phyloP scores from a whole-genome alignment of 345 rosid genomes.

The Cardiospermum halicacabum region DNA sequence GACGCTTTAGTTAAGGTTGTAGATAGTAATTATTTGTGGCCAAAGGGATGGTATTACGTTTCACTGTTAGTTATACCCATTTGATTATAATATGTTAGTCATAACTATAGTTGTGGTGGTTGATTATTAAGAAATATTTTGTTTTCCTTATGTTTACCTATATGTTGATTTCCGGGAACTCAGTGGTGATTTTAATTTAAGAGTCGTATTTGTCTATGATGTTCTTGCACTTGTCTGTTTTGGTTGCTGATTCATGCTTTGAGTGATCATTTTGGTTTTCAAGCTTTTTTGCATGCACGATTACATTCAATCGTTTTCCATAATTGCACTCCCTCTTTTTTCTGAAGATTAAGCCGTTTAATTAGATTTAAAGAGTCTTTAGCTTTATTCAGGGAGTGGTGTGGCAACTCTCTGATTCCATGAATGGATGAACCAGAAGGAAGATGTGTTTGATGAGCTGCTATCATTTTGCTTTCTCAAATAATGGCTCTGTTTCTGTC shows the following conservation, averaged over 20 bases:
- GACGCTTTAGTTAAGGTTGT: neutral
- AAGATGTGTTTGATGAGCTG: constrained; percentile 40
- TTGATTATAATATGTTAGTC: neutral
- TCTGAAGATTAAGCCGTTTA: neutral
- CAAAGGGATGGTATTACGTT: neutral
- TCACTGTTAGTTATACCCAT: neutral
- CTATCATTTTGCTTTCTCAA: constrained; percentile 29
- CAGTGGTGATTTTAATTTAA: neutral
- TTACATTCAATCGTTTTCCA: constrained; percentile 1
- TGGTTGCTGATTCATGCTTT: neutral
- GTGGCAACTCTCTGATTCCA: constrained; percentile 37
- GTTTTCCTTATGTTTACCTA: neutral
- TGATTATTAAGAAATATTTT: neutral
- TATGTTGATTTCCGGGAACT: neutral
- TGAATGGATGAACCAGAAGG: constrained; percentile 38
- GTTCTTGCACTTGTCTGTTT: neutral
- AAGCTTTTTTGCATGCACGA: neutral
- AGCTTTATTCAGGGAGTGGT: constrained; percentile 42
- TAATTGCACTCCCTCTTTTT: neutral
- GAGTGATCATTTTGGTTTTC: neutral
- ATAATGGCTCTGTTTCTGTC: constrained; percentile 34
- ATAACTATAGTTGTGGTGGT: neutral
- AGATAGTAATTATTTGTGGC: neutral
- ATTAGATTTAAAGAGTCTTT: neutral
- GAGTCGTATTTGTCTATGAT: neutral